Evolutionary conservation across 2,329 filamentous ascomycete genomes (phyloP).

Genomic region (Sporothrix phasma): DNA sequence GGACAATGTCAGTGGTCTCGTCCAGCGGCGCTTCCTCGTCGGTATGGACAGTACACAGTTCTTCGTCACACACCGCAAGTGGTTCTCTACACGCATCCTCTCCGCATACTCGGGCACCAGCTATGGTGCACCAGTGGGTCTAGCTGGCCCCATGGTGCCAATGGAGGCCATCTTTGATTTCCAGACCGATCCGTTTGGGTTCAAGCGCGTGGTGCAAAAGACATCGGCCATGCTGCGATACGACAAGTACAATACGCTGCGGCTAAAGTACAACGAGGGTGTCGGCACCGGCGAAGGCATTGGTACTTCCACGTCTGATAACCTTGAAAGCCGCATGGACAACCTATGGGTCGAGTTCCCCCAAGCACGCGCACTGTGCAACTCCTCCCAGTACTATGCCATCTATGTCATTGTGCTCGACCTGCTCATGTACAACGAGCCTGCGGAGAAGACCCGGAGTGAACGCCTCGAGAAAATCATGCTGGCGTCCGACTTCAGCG

Average conservation of each 20-base stretch:
- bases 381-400: constrained; percentile 94
- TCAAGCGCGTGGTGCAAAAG: constrained; percentile 91
- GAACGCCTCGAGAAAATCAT: constrained; percentile 98
- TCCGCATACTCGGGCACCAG: constrained; percentile 91
- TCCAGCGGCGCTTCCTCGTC: constrained; percentile 86
- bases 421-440: constrained; percentile 90
- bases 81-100: constrained; percentile 71
- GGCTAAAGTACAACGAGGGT: constrained; percentile 94
- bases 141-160: constrained; percentile 96
- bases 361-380: constrained; percentile 85
- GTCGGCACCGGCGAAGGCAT: constrained; percentile 54
- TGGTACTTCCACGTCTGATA: constrained; percentile 37
- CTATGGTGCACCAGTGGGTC: constrained; percentile 76
- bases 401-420: constrained; percentile 98
- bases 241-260: constrained; percentile 96
- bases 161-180: constrained; percentile 99
- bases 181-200: constrained; percentile 86
- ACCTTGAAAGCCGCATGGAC: constrained; percentile 73
- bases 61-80: constrained; percentile 92
- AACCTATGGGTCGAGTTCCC: constrained; percentile 97
- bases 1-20: constrained; percentile 87
- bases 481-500: constrained; percentile 96
- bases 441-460: constrained; percentile 90
- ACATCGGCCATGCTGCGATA: constrained; percentile 91
- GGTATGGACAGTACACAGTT: constrained; percentile 98